Percentiles rank a stretch among this genome's conserved stretches.
Evolutionary conservation across 2,329 filamentous ascomycete genomes (phyloP).

Genomic region (Pestalotiopsis sp.): DNA sequence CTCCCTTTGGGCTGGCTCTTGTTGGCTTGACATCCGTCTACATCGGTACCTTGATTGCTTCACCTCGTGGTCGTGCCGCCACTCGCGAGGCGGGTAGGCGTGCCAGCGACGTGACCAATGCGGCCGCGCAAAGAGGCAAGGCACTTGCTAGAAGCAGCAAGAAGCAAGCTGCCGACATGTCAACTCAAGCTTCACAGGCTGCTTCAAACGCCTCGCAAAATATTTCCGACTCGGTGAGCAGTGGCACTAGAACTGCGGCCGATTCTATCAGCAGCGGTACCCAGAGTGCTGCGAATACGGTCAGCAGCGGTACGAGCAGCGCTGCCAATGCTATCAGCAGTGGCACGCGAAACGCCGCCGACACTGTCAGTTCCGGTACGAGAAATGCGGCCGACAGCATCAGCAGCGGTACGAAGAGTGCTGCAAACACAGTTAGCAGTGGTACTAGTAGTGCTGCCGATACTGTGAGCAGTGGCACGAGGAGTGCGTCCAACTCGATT

Average conservation of each 20-base stretch:
- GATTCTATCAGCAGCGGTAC: not conserved
- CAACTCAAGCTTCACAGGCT: not conserved
- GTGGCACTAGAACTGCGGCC: not conserved
- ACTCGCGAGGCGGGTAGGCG: not conserved
- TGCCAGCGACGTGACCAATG: not conserved
- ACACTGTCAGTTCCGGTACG: not conserved
- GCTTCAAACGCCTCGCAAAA: not conserved
- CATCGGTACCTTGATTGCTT: not conserved
- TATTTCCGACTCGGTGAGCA: not conserved
- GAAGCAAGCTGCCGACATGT: not conserved
- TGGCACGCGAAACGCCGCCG: not conserved
- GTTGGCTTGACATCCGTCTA: constrained; percentile 5
- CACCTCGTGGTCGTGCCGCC: not conserved
- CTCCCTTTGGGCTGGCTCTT: not conserved
- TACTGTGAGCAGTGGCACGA: not conserved
- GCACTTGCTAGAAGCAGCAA: not conserved
- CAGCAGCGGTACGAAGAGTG: not conserved
- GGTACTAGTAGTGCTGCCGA: not conserved
- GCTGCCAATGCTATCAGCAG: not conserved
- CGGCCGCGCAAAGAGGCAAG: not conserved
- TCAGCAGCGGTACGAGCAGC: not conserved
- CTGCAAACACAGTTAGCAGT: not conserved
- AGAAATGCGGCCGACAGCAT: no score
- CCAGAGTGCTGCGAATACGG: not conserved
- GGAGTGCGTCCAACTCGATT: not conserved